A percentile compares a stretch with the other conserved stretches of the same genome.
Conservation (phyloP, 202 grass and related monocot genomes). For the Bolboschoenoplectus hybrid region DNA sequence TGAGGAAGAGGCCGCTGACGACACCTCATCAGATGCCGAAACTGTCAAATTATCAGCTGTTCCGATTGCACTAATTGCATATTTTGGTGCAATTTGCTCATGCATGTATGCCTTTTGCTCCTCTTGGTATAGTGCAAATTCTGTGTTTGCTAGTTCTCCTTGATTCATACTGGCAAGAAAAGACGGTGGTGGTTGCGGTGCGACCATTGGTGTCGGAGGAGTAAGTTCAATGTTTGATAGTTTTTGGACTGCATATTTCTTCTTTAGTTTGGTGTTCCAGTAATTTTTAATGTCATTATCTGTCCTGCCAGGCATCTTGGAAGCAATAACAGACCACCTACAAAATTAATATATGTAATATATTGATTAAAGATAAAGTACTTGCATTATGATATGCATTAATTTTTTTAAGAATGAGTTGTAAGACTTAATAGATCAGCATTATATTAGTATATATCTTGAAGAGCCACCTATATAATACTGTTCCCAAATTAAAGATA, state of each 20-base stretch:
- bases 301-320: conserved; percentile 49
- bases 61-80: not conserved
- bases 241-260: conserved; percentile 35
- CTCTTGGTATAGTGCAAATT: conserved; percentile 23
- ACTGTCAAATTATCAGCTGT: not conserved
- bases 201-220: not conserved
- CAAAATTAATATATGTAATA: conserved; percentile 1
- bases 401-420: not conserved
- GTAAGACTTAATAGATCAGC: conserved; percentile 5
- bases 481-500: conserved; percentile 22
- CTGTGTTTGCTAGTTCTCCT: not conserved
- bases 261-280: conserved; percentile 64
- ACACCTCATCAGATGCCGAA: conserved; percentile 32
- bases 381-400: not conserved
- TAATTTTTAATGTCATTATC: conserved; percentile 62
- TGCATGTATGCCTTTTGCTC: not conserved
- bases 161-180: conserved; percentile 21
- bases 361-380: conserved; percentile 19
- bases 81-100: conserved; percentile 16
- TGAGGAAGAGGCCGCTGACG: conserved; percentile 37
- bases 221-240: not conserved
- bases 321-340: conserved; percentile 52
- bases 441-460: conserved; percentile 16
- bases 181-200: not conserved
- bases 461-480: conserved; percentile 15